Evolutionary conservation across 208 protist species (phyloP), one percentile per base, ranked within the genome.

Genomic region (Herpetomonas tarakana): DNA sequence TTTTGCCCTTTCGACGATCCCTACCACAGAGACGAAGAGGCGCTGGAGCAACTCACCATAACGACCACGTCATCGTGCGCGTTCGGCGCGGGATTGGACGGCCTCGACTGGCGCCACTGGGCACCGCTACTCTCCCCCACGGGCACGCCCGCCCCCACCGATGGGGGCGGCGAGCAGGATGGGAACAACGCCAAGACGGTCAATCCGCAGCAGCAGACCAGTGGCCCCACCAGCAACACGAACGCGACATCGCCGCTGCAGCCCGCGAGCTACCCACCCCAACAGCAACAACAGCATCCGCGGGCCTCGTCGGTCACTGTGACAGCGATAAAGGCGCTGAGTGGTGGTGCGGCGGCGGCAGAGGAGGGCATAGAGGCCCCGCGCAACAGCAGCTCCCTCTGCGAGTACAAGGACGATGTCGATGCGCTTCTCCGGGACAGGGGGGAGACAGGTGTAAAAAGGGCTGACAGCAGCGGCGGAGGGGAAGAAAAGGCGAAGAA

Each of bases 11-110:
- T 76, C 49, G 76, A 83, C 29, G 81, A 88, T 55, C 53, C 56
- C 22, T 88, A 78, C 59, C 81, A 88, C 58, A 55, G 74, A 6
- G 81, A 88, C 44, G 63, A 70, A 28, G 73, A 81, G 47, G 68
- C 62, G 46, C 67, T 88, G 25, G 81, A 82, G 52, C 70, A 68
- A 46, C 58, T 88, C 6, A 78, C 61, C 60, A 52, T 88, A 24
- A 76, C 60, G 0, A 88, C 76, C 0, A 78, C 76, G 2, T 78
- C 71, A 9, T 83, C 76, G 4, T 88, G 81, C 59, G 76, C 65
- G 31, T 83, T 74, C 45, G 76, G 73, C 0, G 62, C 68, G 0
- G 81, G 81, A 0, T 45, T 88, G 38, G 68, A 74, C 2, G 67
- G 76, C 0, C 56, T 87, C 1, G 22, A 41, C 11, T 78, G 60